Percentiles rank a stretch among this genome's conserved stretches.
Evolutionary conservation across 2,329 filamentous ascomycete species (phyloP).

Genomic region (Fusarium begoniae): DNA sequence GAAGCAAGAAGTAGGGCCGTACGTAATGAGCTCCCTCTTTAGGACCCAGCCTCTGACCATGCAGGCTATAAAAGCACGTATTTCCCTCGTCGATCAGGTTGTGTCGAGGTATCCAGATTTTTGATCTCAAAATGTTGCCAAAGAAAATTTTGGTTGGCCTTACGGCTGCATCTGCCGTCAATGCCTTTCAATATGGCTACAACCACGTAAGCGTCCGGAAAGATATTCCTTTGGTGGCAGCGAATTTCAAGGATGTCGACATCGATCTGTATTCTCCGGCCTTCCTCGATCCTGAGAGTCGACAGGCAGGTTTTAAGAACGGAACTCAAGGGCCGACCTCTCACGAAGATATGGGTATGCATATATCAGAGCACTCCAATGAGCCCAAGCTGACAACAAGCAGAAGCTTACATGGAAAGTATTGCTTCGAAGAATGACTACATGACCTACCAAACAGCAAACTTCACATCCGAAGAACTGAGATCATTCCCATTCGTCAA

Average conservation of each 20-base stretch:
- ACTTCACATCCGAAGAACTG: conserved; percentile 29
- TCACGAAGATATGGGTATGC: conserved; percentile 21
- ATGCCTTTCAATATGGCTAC: conserved; percentile 26
- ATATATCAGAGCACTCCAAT: fast-evolving
- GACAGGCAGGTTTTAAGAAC: conserved; percentile 14
- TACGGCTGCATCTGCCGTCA: conserved; percentile 1
- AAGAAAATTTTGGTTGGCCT: not conserved
- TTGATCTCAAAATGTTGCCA: not conserved
- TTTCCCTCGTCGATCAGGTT: not conserved
- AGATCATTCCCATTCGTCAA: conserved; percentile 33
- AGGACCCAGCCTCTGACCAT: not conserved
- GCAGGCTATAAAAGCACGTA: conserved; percentile 7
- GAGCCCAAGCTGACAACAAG: not conserved
- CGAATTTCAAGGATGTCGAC: conserved; percentile 30
- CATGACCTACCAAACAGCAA: conserved; percentile 24
- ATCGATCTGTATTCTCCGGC: conserved; percentile 20
- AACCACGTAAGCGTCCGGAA: conserved; percentile 11
- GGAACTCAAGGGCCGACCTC: conserved; percentile 32
- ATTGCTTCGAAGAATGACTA: conserved; percentile 20
- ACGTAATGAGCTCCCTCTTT: not conserved
- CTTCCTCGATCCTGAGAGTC: not conserved
- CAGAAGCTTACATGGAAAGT: conserved; percentile 14
- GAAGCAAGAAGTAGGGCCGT: conserved; percentile 26
- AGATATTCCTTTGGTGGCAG: conserved; percentile 13
- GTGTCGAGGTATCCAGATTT: too few species aligned